phyloP scores from a whole-genome alignment of 768 basidiomycete genomes.

The Lentinula lateritia region DNA sequence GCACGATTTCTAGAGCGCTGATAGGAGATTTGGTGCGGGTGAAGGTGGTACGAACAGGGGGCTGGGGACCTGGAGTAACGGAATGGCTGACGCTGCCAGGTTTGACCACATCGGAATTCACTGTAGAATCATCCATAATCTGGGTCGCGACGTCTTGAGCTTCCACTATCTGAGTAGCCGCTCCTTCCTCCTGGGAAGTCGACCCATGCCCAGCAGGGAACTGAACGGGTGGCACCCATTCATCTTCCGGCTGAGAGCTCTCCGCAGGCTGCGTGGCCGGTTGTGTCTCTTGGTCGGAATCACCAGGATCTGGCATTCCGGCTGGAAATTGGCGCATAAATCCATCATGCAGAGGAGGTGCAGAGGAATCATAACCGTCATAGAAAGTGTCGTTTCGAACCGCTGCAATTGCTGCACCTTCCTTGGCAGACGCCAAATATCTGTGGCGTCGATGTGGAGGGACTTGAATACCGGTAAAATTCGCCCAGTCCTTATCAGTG shows the following conservation, averaged over 20 bases:
- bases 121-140: not conserved
- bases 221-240: not conserved
- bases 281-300: not conserved
- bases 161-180: not conserved
- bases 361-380: not conserved
- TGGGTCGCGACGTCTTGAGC: not conserved
- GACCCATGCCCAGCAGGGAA: not conserved
- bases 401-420: not conserved
- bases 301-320: not conserved
- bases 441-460: not conserved
- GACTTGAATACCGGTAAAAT: not conserved
- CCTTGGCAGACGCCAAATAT: not conserved
- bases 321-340: not conserved
- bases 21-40: not conserved
- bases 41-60: not conserved
- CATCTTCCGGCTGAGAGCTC: not conserved
- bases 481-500: not conserved
- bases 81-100: not conserved
- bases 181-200: not conserved
- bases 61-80: not conserved
- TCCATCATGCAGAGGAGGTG: not conserved
- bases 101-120: not conserved
- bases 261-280: not conserved
- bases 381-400: not conserved
- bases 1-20: not conserved